phyloP scores from a whole-genome alignment of 1,139 yeast species.

The Kodamaea fungicola region DNA sequence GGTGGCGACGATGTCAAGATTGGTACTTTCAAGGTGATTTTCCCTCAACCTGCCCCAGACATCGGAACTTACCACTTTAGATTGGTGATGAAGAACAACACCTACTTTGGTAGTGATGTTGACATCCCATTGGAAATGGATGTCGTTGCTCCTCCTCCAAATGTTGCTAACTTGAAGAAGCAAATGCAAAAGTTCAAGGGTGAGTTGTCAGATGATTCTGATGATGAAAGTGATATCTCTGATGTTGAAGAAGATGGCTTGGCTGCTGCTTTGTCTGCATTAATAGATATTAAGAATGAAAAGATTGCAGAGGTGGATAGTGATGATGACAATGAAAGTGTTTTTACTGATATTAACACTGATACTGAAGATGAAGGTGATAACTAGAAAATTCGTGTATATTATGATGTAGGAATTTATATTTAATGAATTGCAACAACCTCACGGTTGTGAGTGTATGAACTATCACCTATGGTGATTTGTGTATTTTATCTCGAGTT shows the following conservation, averaged over 20 bases:
- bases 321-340: conserved; percentile 34
- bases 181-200: conserved; percentile 17
- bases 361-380: conserved; percentile 55
- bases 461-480: too few species aligned
- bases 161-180: conserved; percentile 9
- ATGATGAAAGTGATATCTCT: conserved; percentile 54
- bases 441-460: too few species aligned
- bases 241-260: conserved; percentile 64
- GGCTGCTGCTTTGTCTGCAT: conserved; percentile 63
- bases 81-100: conserved; percentile 58
- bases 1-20: conserved; percentile 50
- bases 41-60: conserved; percentile 69
- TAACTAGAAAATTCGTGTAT: conserved; percentile 1
- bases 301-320: conserved; percentile 29
- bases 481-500: too few species aligned
- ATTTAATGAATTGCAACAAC: too few species aligned
- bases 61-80: conserved; percentile 64
- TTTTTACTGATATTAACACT: conserved; percentile 47
- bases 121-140: conserved; percentile 64
- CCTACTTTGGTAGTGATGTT: conserved; percentile 69
- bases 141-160: conserved; percentile 49
- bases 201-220: conserved; percentile 28
- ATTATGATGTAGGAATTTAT: too few species aligned
- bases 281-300: conserved; percentile 46
- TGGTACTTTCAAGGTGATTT: conserved; percentile 71